Evolutionary conservation across 2,329 filamentous ascomycete genomes (phyloP).

Genomic region (Exophiala spinifera): DNA sequence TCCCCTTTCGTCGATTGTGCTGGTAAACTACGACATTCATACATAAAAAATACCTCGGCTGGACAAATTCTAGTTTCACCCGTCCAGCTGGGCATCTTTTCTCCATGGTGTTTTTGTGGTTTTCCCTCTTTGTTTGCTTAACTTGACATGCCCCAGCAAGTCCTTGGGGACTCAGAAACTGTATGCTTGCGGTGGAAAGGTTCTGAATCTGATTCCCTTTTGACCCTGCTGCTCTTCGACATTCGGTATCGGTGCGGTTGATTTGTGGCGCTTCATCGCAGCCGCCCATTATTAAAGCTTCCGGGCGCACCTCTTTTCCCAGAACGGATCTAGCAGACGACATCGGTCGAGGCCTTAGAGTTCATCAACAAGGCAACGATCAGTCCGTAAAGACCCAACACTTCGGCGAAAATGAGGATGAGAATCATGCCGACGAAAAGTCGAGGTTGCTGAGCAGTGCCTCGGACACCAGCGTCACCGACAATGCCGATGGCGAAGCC

Average conservation of each 20-base stretch:
- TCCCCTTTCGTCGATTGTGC: not conserved
- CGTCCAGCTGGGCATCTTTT: not conserved
- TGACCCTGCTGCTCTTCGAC: not conserved
- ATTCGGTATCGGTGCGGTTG: not conserved
- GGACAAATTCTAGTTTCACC: not conserved
- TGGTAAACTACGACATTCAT: constrained; percentile 2
- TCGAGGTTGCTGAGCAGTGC: constrained; percentile 51
- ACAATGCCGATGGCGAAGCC: constrained; percentile 84
- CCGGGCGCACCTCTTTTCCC: not conserved
- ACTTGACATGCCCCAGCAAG: too few species aligned
- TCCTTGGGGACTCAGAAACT: not conserved
- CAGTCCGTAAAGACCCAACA: constrained; percentile 97
- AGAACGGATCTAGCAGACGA: constrained; percentile 53
- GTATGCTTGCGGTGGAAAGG: not conserved
- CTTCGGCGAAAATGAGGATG: constrained; percentile 99
- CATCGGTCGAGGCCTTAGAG: constrained; percentile 74
- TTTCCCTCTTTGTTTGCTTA: too few species aligned
- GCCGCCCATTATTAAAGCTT: constrained; percentile 14
- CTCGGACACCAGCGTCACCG: constrained; percentile 55
- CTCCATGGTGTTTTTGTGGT: too few species aligned
- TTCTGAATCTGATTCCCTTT: not conserved
- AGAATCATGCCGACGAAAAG: constrained; percentile 89
- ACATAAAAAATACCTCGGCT: not conserved
- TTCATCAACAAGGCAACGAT: constrained; percentile 99
- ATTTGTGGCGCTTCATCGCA: constrained; percentile 20